Percentiles rank a stretch among this genome's conserved stretches.
Evolutionary conservation across 352 stramenopile genomes (phyloP).

Genomic region (Phytophthora crassamura): DNA sequence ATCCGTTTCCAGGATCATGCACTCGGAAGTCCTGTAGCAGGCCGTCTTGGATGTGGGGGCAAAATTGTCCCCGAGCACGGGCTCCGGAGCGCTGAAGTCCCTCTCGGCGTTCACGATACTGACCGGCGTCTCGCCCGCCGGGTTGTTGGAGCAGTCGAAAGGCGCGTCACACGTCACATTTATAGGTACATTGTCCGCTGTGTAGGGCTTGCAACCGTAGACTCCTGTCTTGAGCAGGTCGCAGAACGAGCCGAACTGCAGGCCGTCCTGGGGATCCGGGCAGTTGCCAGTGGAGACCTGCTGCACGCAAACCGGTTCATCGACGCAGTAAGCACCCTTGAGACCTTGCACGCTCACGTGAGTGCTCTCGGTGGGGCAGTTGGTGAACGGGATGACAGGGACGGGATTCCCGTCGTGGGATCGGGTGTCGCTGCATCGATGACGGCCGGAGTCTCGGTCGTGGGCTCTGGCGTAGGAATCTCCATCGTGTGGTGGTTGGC

Average conservation of each 20-base stretch:
- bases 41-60: conserved; percentile 37
- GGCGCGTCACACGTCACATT: conserved; percentile 33
- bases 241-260: conserved; percentile 54
- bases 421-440: background rate
- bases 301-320: conserved; percentile 37
- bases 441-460: background rate
- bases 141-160: conserved; percentile 37
- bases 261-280: conserved; percentile 40
- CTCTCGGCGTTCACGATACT: conserved; percentile 25
- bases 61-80: conserved; percentile 43
- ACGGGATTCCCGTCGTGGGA: conserved; percentile 11
- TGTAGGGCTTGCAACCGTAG: conserved; percentile 55
- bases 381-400: conserved; percentile 5
- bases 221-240: conserved; percentile 44
- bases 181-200: conserved; percentile 26
- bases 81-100: conserved; percentile 36
- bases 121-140: conserved; percentile 32
- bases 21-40: conserved; percentile 38
- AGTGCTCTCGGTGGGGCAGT: too few relatives aligned
- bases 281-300: conserved; percentile 44
- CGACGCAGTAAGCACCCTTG: conserved; percentile 52
- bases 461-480: conserved; percentile 1
- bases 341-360: conserved; percentile 48
- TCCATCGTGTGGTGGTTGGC: background rate
- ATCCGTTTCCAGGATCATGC: conserved; percentile 34